These are phyloP conservation scores for Auriculariales sp. DNA, from an alignment of 768 basidiomycete genomes.

Conservation along the genomic window DNA sequence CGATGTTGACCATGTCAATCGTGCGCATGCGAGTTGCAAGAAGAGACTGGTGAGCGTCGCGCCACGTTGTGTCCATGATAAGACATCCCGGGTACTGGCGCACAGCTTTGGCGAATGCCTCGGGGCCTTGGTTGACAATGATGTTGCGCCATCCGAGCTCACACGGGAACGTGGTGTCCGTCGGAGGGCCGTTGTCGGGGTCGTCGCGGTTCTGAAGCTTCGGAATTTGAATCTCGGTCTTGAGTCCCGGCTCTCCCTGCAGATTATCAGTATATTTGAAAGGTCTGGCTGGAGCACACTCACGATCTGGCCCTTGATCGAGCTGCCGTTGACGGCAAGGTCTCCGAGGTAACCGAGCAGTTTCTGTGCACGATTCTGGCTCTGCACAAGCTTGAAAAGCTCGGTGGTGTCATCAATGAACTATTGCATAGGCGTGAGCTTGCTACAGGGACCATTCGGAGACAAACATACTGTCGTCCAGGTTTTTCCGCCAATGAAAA, in stretches of 20 bases:
- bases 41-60: constrained; percentile 96
- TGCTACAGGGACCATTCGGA: background rate
- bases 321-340: constrained; percentile 93
- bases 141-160: constrained; percentile 94
- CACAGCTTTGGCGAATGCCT: constrained; percentile 96
- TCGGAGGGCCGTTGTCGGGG: constrained; percentile 44
- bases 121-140: constrained; percentile 93
- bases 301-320: constrained; percentile 86
- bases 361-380: constrained; percentile 97
- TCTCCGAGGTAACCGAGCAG: constrained; percentile 94
- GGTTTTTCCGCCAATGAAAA: constrained; percentile 91
- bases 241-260: constrained; percentile 86
- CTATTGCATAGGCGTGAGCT: constrained; percentile 21
- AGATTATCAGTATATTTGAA: background rate
- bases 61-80: constrained; percentile 99
- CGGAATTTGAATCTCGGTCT: constrained; percentile 75
- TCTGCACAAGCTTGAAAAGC: constrained; percentile 94
- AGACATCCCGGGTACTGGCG: constrained; percentile 89
- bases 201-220: constrained; percentile 65
- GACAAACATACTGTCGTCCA: constrained; percentile 73
- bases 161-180: constrained; percentile 77
- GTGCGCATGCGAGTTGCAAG: constrained; percentile 93
- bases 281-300: constrained; percentile 6
- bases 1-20: constrained; percentile 95
- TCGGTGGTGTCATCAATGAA: constrained; percentile 99